Evolutionary conservation across 163 green algal species (phyloP), one percentile per base, ranked within the genome.

Genomic region (Scenedesmus sp.): DNA sequence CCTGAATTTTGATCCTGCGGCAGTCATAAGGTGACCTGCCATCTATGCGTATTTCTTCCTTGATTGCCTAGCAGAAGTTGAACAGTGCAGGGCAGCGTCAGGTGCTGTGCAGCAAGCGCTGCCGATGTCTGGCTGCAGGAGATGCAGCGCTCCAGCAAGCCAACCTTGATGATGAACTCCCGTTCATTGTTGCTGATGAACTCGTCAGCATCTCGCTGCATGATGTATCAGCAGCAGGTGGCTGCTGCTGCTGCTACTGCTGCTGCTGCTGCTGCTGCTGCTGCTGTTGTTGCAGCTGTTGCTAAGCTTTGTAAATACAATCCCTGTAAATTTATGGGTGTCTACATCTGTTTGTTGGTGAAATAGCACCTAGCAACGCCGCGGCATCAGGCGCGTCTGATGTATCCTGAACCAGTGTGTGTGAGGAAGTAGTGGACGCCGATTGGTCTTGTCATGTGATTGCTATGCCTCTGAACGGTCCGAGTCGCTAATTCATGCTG

Each of bases 151-250:
- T 16, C 10, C 4, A 78, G 26, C 43, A 24, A 59, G 30, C 15
- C 5, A n/a, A 96, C 96, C 93, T 97, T 94, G 0, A 96, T 68
- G 16, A 98, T 97, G 86, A 98, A 98, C 0, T 93, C 90, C 12
- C 86, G 76, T 26, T 97, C 94, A 59, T 97, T 97, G 78, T 96
- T 97, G 0, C 93, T 95, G 24, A 97, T 90, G 26, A 93, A 88
- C 0, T 79, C 78, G 43, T 96, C 94, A 9, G 94, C 90, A 30
- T 96, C 94, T 22, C 95, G 85, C 85, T 90, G 85, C 85, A 90
- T 90, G 61, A 4, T 83, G 85, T 16, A 0, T 76, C 30, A 76
- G 30, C 65, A 56, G 49, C 49, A 76, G 65, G 18, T 4, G 65
- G 30, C 65, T 35, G 49, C 59, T 72, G 22, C 59, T 24, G 20